Percentiles rank a stretch among this genome's conserved stretches.
Evolutionary conservation across 2,329 filamentous ascomycete species (phyloP).

Genomic region (Alternaria gaisen): DNA sequence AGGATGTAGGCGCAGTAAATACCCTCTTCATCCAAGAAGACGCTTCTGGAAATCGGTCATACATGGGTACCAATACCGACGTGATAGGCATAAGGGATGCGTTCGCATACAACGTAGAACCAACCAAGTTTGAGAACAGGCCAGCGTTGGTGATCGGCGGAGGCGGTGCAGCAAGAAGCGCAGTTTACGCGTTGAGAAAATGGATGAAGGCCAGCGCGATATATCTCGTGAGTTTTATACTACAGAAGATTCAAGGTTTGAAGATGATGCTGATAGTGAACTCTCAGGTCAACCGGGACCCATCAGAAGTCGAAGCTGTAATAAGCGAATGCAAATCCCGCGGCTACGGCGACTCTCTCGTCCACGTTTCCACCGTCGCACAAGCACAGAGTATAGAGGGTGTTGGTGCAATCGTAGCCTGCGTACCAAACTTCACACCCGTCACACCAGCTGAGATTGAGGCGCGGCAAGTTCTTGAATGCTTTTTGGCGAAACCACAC

Average conservation of each 20-base stretch:
- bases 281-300: conserved; percentile 70
- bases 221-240: conserved; percentile 64
- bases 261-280: not conserved
- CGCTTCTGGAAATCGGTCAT: conserved; percentile 58
- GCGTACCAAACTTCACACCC: conserved; percentile 80
- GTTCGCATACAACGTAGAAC: conserved; percentile 62
- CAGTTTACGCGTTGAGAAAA: conserved; percentile 76
- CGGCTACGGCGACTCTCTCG: conserved; percentile 67
- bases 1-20: conserved; percentile 80
- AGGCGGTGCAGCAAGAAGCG: conserved; percentile 79
- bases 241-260: not conserved
- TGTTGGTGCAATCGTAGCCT: conserved; percentile 74
- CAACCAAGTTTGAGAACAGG: conserved; percentile 63
- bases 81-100: conserved; percentile 79
- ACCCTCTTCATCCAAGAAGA: conserved; percentile 73
- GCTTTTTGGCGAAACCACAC: conserved; percentile 58
- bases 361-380: conserved; percentile 68
- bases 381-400: conserved; percentile 67
- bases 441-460: conserved; percentile 68
- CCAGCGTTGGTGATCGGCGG: conserved; percentile 80
- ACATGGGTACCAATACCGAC: conserved; percentile 83
- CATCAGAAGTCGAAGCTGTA: conserved; percentile 71
- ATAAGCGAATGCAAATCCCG: conserved; percentile 68
- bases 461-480: conserved; percentile 65
- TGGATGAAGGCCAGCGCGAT: conserved; percentile 73